Evolutionary conservation across 1,284 basidiomycete genomes (phyloP), one percentile per base, ranked within the genome.

Genomic region (Microbotryomycetes sp.): DNA sequence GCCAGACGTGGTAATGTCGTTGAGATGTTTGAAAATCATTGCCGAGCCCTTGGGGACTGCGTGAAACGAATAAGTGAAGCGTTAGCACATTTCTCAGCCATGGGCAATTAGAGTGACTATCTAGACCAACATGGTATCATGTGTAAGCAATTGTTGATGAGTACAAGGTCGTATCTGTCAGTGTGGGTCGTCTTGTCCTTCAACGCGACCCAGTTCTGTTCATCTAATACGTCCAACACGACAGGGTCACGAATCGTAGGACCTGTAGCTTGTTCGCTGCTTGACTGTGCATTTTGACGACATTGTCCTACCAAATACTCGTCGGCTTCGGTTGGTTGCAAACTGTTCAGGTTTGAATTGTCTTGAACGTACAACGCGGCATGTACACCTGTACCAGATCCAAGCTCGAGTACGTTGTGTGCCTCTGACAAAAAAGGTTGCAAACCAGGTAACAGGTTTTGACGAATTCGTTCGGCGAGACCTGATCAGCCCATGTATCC

Each of bases 41-140:
- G 6, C 22, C 1, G 66, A 56, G 1, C 55, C 66, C n/a, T 58
- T 9, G 49, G 9, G 63, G 66, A 48, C 66, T 67, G 47, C 15
- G 30, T 6, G 29, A 7, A 26, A 7, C 9, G 6, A 6, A 52
- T 29, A 28, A 16, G 50, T 9, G 15, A 23, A 1, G 3, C 1
- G 3, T 16, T 28, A 5, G 16, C n/a, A n/a, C n/a, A n/a, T n/a
- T n/a, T n/a, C n/a, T 28, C 22, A 36, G 45, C 32, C 3, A 6
- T 4, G 25, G 1, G 6, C 25, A 3, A 47, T 16, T 9, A 26
- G 31, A 46, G 29, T 23, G 42, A 16, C 28, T 42, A 0, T 19
- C 56, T 58, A 26, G 2, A 64, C 66, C 60, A 9, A 42, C 36
- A 66, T 3, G 65, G 66, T 14, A 67, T 31, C 66, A 67, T 67